These are phyloP conservation scores for Danielozyma ontarioensis DNA, from an alignment of 805 yeast genomes.

Conservation along the genomic window DNA sequence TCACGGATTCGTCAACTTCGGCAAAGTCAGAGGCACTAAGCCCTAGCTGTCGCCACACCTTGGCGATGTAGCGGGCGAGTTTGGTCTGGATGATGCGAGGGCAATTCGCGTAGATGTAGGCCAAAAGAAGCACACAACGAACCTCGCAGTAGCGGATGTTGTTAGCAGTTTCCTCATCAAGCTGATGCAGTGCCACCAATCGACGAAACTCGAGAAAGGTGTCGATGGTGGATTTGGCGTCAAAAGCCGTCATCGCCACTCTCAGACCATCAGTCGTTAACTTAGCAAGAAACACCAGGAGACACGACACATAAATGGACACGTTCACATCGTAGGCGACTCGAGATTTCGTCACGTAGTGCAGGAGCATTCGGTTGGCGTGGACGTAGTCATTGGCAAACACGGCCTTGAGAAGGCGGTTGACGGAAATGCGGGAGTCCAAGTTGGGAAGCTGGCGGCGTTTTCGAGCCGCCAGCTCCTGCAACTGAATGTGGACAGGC, in stretches of 20 bases:
- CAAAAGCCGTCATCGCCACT: background rate
- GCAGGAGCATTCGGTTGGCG: constrained; percentile 3
- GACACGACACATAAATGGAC: constrained; percentile 8
- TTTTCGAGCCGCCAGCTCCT: no score
- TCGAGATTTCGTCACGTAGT: constrained; percentile 3
- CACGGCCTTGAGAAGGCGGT: constrained; percentile 10
- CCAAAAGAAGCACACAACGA: no score
- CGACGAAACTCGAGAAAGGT: background rate
- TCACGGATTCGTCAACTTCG: no score
- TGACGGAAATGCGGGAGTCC: constrained; percentile 6
- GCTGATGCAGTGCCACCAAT: no score
- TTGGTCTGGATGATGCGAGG: no score
- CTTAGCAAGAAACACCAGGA: constrained; percentile 5
- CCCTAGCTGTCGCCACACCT: no score
- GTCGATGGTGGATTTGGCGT: background rate
- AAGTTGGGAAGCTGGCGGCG: constrained; percentile 3
- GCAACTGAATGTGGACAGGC: no score
- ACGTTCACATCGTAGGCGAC: constrained; percentile 1
- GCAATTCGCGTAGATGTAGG: no score
- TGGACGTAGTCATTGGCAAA: constrained; percentile 5
- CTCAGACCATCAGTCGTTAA: background rate
- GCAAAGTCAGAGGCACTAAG: no score
- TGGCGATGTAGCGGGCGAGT: no score
- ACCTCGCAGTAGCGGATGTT: no score
- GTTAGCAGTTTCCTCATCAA: no score